Conservation (phyloP, 352 stramenopile genomes). For the Aphanomyces euteiches region DNA sequence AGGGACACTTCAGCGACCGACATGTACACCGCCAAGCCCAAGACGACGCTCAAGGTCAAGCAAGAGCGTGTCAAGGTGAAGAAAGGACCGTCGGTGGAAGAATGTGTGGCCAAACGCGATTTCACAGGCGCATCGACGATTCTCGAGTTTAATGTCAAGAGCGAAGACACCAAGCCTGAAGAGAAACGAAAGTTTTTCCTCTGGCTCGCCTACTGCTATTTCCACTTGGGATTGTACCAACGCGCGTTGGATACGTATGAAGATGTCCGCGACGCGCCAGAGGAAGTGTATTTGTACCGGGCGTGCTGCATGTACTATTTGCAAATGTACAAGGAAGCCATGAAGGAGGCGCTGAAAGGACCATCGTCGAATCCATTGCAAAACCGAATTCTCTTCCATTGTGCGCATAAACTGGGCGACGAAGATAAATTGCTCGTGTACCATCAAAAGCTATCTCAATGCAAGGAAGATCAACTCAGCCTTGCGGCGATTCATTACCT, state of each 20-base stretch:
- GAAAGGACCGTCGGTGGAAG: conserved; percentile 69
- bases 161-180: conserved; percentile 59
- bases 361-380: conserved; percentile 70
- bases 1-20: not conserved
- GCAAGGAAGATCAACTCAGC: conserved; percentile 93
- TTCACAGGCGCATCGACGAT: conserved; percentile 93
- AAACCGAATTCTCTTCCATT: conserved; percentile 93
- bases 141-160: conserved; percentile 93
- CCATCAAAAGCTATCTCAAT: conserved; percentile 90
- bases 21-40: conserved; percentile 32
- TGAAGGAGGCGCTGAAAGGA: conserved; percentile 67
- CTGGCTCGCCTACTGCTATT: conserved; percentile 94
- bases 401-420: conserved; percentile 90
- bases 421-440: conserved; percentile 94
- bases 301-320: conserved; percentile 93
- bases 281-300: conserved; percentile 85
- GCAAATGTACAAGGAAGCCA: conserved; percentile 87
- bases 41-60: conserved; percentile 26
- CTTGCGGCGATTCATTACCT: conserved; percentile 95
- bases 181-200: conserved; percentile 77
- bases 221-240: conserved; percentile 93
- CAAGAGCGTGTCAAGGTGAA: conserved; percentile 53
- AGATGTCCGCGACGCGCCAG: conserved; percentile 63
- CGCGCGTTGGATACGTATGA: conserved; percentile 88
- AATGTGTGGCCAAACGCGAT: conserved; percentile 81